phyloP scores from a whole-genome alignment of 2,329 filamentous ascomycete species.

The Thermoascus crustaceus region DNA sequence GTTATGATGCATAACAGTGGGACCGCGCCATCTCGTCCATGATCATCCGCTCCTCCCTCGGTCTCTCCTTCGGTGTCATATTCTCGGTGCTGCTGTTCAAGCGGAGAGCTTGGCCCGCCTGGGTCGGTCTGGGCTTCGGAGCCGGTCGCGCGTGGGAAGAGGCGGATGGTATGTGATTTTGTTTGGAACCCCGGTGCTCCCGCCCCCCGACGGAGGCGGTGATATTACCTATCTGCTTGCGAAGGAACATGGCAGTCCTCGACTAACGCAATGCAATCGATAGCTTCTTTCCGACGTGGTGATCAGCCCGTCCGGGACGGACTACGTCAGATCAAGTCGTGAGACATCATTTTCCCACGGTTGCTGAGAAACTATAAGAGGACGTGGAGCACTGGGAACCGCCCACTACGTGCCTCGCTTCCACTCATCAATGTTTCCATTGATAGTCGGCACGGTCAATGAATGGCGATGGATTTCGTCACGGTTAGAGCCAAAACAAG shows the following conservation, averaged over 20 bases:
- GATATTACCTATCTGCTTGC: no score
- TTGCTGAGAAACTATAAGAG: no score
- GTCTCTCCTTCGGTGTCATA: constrained; percentile 93
- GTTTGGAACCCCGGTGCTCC: background rate
- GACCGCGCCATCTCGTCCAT: constrained; percentile 96
- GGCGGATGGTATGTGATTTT: constrained; percentile 71
- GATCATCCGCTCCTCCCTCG: constrained; percentile 91
- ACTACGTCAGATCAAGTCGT: constrained; percentile 27
- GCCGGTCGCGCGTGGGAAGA: constrained; percentile 96
- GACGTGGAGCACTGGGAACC: no score
- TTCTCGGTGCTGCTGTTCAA: constrained; percentile 98
- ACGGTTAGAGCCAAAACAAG: no score
- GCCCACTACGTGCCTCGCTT: no score
- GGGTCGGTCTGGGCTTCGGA: constrained; percentile 87
- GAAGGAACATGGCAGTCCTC: no score
- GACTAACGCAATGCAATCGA: constrained; percentile 9
- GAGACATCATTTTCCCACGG: no score
- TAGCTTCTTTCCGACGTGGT: constrained; percentile 38
- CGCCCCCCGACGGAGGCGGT: no score
- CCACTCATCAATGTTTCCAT: no score
- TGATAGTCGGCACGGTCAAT: no score
- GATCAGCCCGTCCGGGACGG: constrained; percentile 33
- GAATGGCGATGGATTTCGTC: no score
- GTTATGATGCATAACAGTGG: constrained; percentile 61
- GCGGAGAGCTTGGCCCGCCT: constrained; percentile 95